These are phyloP conservation scores for Lepidium africanum DNA, from an alignment of 345 rosid species.

Conservation along the genomic window DNA sequence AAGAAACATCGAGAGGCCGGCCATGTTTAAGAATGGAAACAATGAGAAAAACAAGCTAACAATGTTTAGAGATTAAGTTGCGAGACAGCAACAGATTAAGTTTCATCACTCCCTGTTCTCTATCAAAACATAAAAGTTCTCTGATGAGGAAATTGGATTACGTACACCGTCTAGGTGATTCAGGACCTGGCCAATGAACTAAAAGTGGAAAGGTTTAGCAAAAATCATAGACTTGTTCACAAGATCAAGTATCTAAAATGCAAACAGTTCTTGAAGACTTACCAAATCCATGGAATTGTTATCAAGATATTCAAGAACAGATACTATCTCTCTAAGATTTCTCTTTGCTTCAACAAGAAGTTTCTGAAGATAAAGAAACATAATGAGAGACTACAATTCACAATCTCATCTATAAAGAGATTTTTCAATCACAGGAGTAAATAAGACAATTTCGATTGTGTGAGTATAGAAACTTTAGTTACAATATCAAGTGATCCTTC, in stretches of 20 bases:
- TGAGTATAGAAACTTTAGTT: conserved; percentile 85
- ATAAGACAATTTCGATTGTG: conserved; percentile 69
- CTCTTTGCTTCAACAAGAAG: conserved; percentile 76
- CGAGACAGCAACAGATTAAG: too few relatives aligned
- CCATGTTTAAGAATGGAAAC: too few relatives aligned
- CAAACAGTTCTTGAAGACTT: conserved; percentile 19
- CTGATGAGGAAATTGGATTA: conserved; percentile 63
- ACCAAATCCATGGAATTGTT: conserved; percentile 67
- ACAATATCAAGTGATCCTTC: conserved; percentile 96
- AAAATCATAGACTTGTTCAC: neutral
- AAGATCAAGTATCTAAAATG: neutral
- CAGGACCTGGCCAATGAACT: conserved; percentile 42
- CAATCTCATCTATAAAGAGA: neutral
- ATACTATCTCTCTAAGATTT: conserved; percentile 88
- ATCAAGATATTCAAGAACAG: conserved; percentile 91
- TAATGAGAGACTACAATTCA: neutral
- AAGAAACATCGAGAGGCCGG: too few relatives aligned
- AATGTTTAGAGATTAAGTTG: too few relatives aligned
- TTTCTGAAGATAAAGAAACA: conserved; percentile 39
- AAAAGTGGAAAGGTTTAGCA: neutral
- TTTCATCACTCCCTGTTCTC: conserved; percentile 85
- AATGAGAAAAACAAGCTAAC: too few relatives aligned
- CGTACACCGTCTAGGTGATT: conserved; percentile 79
- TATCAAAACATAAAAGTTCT: conserved; percentile 80
- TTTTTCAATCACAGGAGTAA: neutral